These are phyloP conservation scores for Crithidia thermophila DNA, from an alignment of 208 protist genomes.

Conservation along the genomic window DNA sequence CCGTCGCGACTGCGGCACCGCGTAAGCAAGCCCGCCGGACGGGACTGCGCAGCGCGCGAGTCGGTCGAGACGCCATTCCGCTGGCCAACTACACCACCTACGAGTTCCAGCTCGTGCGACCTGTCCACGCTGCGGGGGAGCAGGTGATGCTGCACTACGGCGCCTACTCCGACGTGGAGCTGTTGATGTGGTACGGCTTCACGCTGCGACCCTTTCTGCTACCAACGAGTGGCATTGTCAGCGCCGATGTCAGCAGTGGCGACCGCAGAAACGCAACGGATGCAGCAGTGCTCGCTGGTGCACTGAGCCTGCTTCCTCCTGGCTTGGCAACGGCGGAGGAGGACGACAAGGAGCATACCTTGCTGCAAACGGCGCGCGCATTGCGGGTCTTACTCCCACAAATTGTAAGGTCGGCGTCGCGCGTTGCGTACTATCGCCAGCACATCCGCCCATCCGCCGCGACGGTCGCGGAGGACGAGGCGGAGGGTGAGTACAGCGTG, in stretches of 20 bases:
- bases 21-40: conserved; percentile 13
- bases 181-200: conserved; percentile 93
- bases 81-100: conserved; percentile 44
- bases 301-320: conserved; percentile 23
- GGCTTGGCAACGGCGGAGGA: conserved; percentile 2
- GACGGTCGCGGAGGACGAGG: not conserved
- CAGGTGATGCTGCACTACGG: conserved; percentile 89
- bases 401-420: conserved; percentile 7
- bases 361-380: conserved; percentile 8
- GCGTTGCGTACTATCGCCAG: conserved; percentile 14
- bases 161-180: conserved; percentile 85
- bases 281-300: too few species aligned
- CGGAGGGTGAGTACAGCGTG: conserved; percentile 31
- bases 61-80: conserved; percentile 15
- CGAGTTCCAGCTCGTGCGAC: conserved; percentile 51
- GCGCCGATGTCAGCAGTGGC: not conserved
- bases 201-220: conserved; percentile 68
- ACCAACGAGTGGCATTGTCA: conserved; percentile 15
- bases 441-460: not conserved
- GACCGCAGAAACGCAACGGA: too few species aligned
- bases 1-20: not conserved
- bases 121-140: conserved; percentile 38
- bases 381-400: conserved; percentile 13
- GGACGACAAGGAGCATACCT: not conserved
- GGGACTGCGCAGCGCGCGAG: conserved; percentile 22